Conservation (phyloP, 495 filamentous ascomycete species). For the Lophiotrema nucula region DNA sequence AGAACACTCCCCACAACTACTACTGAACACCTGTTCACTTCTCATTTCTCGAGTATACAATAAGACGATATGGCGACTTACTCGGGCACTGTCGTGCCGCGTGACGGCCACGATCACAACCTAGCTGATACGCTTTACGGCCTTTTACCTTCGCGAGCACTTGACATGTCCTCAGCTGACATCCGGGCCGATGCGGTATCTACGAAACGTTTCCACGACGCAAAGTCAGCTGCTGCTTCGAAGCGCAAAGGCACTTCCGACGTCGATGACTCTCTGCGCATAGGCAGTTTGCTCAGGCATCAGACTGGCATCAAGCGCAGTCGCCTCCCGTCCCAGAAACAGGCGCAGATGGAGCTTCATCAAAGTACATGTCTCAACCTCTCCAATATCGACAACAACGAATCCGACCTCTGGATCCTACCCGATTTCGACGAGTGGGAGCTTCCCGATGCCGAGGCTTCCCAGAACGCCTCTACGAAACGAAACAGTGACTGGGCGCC, state of each 20-base stretch:
- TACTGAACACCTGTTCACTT: conserved; percentile 4
- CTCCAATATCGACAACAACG: neutral
- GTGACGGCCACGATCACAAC: conserved; percentile 1
- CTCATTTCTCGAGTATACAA: neutral
- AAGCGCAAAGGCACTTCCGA: neutral
- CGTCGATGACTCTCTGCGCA: neutral
- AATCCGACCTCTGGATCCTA: conserved; percentile 23
- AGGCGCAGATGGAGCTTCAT: conserved; percentile 7
- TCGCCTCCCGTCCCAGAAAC: neutral
- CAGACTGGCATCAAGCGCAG: conserved; percentile 1
- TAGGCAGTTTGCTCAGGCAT: neutral
- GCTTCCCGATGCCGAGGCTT: neutral
- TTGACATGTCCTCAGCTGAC: conserved; percentile 4
- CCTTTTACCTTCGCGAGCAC: neutral
- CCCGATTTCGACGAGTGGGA: conserved; percentile 25
- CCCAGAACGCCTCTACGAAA: neutral
- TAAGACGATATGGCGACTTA: neutral
- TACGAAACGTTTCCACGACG: neutral
- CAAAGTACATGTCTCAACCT: conserved; percentile 23
- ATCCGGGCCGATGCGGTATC: neutral
- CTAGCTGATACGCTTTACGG: conserved; percentile 4
- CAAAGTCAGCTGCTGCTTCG: neutral
- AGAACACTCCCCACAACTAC: neutral
- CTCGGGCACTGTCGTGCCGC: conserved; percentile 7
- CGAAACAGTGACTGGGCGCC: conserved; percentile 4